A percentile compares a stretch with the other conserved stretches of the same genome.
Conservation (phyloP, 2,329 filamentous ascomycete species). For the Aspergillus alliaceus region DNA sequence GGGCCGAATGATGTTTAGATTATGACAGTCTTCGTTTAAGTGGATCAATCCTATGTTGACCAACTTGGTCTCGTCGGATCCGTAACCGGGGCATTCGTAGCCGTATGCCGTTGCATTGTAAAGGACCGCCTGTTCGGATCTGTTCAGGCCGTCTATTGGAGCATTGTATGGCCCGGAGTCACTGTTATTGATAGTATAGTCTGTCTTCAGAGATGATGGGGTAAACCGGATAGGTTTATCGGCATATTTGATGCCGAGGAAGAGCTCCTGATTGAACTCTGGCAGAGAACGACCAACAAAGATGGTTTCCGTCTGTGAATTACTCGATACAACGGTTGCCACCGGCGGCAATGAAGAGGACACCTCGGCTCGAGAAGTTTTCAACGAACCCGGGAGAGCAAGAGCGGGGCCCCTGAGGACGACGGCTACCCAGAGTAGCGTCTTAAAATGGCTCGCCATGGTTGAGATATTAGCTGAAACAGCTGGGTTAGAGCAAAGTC, state of each 20-base stretch:
- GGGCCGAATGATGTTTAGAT: conserved; percentile 29
- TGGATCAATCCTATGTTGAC: conserved; percentile 19
- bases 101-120: conserved; percentile 34
- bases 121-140: conserved; percentile 3
- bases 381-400: not conserved
- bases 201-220: conserved; percentile 20
- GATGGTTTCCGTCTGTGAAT: conserved; percentile 8
- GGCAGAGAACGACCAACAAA: conserved; percentile 28
- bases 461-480: not conserved
- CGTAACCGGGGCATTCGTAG: conserved; percentile 32
- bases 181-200: conserved; percentile 23
- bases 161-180: conserved; percentile 14
- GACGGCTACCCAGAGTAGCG: not conserved
- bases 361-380: not conserved
- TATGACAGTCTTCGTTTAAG: conserved; percentile 28
- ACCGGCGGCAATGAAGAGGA: not conserved
- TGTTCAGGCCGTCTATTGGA: not conserved
- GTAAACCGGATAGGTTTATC: conserved; percentile 29
- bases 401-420: not conserved
- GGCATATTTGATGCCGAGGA: conserved; percentile 32
- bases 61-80: conserved; percentile 27
- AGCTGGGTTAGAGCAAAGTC: not conserved
- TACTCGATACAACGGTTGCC: not conserved
- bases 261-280: conserved; percentile 28
- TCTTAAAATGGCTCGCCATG: not conserved